A percentile compares a stretch with the other conserved stretches of the same genome.
These are phyloP conservation scores for Aspergillus pseudotamarii DNA, from an alignment of 2,329 filamentous ascomycete species.

Conservation along the genomic window DNA sequence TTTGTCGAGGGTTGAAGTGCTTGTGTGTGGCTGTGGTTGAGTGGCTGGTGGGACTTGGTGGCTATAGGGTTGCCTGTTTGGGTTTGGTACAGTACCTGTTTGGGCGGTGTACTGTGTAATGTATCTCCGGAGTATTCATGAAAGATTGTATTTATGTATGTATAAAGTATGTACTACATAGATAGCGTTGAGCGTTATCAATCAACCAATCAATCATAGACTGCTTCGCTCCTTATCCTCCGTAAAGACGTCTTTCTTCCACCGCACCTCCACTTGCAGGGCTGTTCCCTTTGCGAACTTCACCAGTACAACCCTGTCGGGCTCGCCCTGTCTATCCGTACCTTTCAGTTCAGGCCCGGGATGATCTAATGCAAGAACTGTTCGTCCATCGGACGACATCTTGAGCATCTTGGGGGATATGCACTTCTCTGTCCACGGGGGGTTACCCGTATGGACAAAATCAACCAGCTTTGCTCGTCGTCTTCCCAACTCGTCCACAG, in stretches of 20 bases:
- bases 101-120: not conserved
- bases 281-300: constrained; percentile 61
- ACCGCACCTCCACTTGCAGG: constrained; percentile 56
- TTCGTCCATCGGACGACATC: constrained; percentile 49
- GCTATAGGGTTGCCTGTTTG: not conserved
- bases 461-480: constrained; percentile 50
- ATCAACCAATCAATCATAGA: constrained; percentile 22
- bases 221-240: constrained; percentile 37
- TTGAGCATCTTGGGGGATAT: constrained; percentile 49
- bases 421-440: constrained; percentile 51
- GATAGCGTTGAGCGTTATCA: not conserved
- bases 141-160: not conserved
- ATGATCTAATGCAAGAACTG: constrained; percentile 56
- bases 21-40: not conserved
- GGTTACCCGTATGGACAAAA: constrained; percentile 51
- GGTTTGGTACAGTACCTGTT: not conserved
- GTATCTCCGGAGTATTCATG: not conserved
- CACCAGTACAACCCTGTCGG: constrained; percentile 59
- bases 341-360: constrained; percentile 59
- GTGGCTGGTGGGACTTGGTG: not conserved
- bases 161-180: not conserved
- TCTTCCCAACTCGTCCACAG: constrained; percentile 32
- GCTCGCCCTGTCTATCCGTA: constrained; percentile 52
- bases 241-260: constrained; percentile 51
- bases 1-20: constrained; percentile 37